Evolutionary conservation across 1,284 basidiomycete species (phyloP).

Genomic region (Apiotrichum porosum): DNA sequence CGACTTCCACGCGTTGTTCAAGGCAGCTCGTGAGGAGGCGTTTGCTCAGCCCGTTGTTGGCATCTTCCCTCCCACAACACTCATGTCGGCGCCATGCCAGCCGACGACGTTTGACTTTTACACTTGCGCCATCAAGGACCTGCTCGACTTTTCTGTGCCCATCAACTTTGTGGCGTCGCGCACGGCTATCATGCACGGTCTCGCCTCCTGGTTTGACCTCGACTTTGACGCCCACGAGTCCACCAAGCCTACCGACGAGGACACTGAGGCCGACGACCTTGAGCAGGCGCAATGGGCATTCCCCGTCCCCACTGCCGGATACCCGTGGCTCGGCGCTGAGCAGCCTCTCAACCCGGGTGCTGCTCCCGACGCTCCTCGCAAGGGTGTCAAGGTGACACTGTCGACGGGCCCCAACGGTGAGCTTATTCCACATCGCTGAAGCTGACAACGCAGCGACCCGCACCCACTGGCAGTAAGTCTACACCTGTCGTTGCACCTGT

Average conservation of each 20-base stretch:
- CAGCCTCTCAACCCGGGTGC: conserved; percentile 42
- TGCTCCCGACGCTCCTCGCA: conserved; percentile 34
- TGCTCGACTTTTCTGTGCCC: conserved; percentile 44
- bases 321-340: conserved; percentile 38
- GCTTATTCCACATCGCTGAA: conserved; percentile 5
- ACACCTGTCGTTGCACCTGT: too few species aligned
- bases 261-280: conserved; percentile 6
- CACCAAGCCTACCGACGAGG: conserved; percentile 2
- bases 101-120: conserved; percentile 48
- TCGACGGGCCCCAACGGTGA: conserved; percentile 45
- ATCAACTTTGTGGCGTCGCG: conserved; percentile 43
- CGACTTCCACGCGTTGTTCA: conserved; percentile 43
- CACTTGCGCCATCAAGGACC: conserved; percentile 37
- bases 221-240: conserved; percentile 31
- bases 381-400: conserved; percentile 40
- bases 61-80: conserved; percentile 46
- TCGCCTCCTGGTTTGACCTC: conserved; percentile 49
- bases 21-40: conserved; percentile 39
- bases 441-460: conserved; percentile 29
- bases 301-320: conserved; percentile 22
- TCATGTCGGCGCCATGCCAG: conserved; percentile 34
- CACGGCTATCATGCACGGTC: conserved; percentile 46
- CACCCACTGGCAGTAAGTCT: conserved; percentile 47
- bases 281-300: conserved; percentile 30
- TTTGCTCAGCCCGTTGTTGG: conserved; percentile 50